A percentile compares a stretch with the other conserved stretches of the same genome.
Conservation (phyloP, 1,284 basidiomycete genomes). For the Apiotrichum brassicae region DNA sequence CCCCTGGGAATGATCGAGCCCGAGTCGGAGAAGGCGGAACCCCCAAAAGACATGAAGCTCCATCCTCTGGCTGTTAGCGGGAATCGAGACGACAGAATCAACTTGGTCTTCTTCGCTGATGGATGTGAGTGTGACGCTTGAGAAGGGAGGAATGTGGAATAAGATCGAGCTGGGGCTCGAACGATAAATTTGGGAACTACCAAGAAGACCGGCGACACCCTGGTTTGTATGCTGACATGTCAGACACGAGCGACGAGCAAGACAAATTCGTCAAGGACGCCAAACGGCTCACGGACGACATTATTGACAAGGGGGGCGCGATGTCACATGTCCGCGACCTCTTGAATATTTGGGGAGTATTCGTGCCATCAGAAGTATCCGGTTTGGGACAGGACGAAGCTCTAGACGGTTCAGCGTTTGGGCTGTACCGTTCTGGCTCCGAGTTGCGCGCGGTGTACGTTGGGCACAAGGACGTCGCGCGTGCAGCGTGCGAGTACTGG, state of each 20-base stretch:
- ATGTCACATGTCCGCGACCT: slow-evolving; percentile 69
- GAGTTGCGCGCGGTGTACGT: slow-evolving; percentile 74
- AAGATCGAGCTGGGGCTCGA: too few species aligned
- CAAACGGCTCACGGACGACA: slow-evolving; percentile 58
- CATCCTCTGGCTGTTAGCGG: slow-evolving; percentile 60
- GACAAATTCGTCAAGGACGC: slow-evolving; percentile 66
- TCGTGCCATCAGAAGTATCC: slow-evolving; percentile 60
- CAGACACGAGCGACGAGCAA: slow-evolving; percentile 59
- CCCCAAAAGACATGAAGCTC: slow-evolving; percentile 50
- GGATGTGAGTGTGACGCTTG: slow-evolving; percentile 56
- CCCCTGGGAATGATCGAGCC: neutral
- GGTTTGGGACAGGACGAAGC: slow-evolving; percentile 65
- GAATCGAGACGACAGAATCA: slow-evolving; percentile 58
- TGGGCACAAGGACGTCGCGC: slow-evolving; percentile 59
- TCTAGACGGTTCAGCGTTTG: slow-evolving; percentile 65
- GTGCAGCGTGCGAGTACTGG: slow-evolving; percentile 57
- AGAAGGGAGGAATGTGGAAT: neutral
- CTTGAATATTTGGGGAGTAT: slow-evolving; percentile 76
- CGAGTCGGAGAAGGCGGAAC: neutral
- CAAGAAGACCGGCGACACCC: too few species aligned
- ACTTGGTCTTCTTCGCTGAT: slow-evolving; percentile 73
- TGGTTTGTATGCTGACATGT: slow-evolving; percentile 1
- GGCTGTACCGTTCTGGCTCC: slow-evolving; percentile 69
- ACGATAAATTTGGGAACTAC: too few species aligned
- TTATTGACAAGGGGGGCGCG: slow-evolving; percentile 62